Evolutionary conservation across 768 basidiomycete genomes (phyloP).

Genomic region (Lactarius evosmus): DNA sequence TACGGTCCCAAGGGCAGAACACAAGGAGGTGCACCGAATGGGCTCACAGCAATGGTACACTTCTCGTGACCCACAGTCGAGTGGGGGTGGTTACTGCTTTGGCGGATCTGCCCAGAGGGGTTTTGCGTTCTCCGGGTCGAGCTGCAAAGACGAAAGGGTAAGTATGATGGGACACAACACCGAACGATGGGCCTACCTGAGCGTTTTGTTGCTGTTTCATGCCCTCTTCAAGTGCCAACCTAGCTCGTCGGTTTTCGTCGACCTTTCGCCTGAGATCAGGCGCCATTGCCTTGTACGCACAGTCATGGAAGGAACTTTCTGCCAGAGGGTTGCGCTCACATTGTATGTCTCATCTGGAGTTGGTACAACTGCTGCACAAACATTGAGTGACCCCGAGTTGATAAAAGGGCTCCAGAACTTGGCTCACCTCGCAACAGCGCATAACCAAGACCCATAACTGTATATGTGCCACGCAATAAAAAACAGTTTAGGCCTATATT

Average conservation of each 20-base stretch:
- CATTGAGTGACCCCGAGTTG: neutral
- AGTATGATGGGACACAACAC: neutral
- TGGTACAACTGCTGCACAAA: constrained; percentile 32
- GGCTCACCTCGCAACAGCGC: constrained; percentile 34
- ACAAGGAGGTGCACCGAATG: neutral
- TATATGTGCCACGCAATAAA: neutral
- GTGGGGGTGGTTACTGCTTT: neutral
- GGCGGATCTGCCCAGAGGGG: constrained; percentile 37
- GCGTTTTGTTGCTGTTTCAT: constrained; percentile 32
- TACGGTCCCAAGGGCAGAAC: neutral
- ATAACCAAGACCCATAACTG: constrained; percentile 38
- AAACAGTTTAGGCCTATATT: neutral
- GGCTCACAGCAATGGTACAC: neutral
- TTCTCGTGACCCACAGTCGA: neutral
- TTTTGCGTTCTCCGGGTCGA: constrained; percentile 38
- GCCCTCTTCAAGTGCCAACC: constrained; percentile 36
- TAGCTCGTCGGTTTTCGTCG: constrained; percentile 37
- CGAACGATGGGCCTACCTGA: constrained; percentile 30
- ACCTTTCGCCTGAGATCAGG: constrained; percentile 39
- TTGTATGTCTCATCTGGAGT: constrained; percentile 38
- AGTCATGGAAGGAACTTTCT: neutral
- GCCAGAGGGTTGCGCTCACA: constrained; percentile 28
- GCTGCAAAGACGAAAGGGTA: constrained; percentile 26
- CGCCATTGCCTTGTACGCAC: constrained; percentile 34
- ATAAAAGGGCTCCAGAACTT: neutral